Base-by-base conservation (phyloP, 148 eudicot genomes). In the Selenicereus undatus region DNA sequence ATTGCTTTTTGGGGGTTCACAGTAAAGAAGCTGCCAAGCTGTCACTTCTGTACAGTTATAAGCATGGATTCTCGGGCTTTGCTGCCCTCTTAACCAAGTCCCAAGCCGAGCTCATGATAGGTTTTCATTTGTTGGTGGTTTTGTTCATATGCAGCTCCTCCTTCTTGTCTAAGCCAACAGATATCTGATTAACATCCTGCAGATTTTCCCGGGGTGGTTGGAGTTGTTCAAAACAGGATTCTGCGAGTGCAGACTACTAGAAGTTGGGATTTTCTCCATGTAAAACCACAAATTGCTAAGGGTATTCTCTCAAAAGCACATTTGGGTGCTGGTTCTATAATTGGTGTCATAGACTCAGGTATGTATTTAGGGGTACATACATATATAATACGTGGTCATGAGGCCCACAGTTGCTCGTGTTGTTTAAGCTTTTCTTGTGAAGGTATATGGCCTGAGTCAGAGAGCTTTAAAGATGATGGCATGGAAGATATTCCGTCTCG, bases 1-100 rank as follows among this genome's bases (percentile, higher is more conserved):
- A 48, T 14, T 66, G 13, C 26, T 26, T 80, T 36, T 64, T 83
- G 60, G 70, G 77, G 48, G 20, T 77, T 62, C 62, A 22, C 74
- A 89, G 91, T 84, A 85, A 82, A 81, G 87, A 89, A 78, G 84
- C 86, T 11, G 90, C 89, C 26, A 8, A 51, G 73, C 80, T 79
- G 70, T 88, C 91, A 74, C 84, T 86, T 35, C 50, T 87, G 83
- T 89, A 89, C 83, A 87, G 88, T 84, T 89, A 89, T 78, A 89
- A 79, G 81, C 91, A 89, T 84, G 90, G 91, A 6, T 87, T 89
- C 75, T 89, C 91, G 30, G 91, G 91, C 42, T 89, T 89, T 86
- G 90, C 91, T 79, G 91, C 89, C 45, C 78, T 80, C 45, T 78
- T 89, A 69, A 89, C 87, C 54, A 78, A 82, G 5, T 81, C 81